Conservation (phyloP, 2,329 filamentous ascomycete species). For the Madurella mycetomatis region DNA sequence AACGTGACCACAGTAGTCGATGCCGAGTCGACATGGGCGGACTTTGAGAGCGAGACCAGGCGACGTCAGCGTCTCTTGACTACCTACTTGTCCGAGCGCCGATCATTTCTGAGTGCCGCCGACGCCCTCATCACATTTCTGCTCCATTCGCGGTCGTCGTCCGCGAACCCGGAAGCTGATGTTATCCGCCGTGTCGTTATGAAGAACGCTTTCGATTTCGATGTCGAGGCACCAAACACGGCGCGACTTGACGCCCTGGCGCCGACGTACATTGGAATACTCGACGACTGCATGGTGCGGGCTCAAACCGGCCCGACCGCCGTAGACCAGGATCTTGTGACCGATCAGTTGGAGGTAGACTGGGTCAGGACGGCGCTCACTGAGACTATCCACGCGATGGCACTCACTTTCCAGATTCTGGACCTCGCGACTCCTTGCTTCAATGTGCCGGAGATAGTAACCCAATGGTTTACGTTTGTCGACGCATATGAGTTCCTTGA, state of each 20-base stretch:
- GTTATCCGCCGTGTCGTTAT: conserved; percentile 21
- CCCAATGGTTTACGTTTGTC: conserved; percentile 73
- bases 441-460: conserved; percentile 53
- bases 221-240: conserved; percentile 14
- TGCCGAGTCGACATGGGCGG: conserved; percentile 50
- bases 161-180: conserved; percentile 17
- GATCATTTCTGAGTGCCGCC: conserved; percentile 60
- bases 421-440: conserved; percentile 54
- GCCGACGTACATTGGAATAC: conserved; percentile 44
- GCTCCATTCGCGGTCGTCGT: conserved; percentile 36
- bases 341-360: conserved; percentile 51
- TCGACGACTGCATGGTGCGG: conserved; percentile 46
- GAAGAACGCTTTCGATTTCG: conserved; percentile 23
- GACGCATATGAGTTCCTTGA: conserved; percentile 65
- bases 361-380: conserved; percentile 62
- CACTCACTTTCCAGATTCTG: conserved; percentile 67
- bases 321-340: conserved; percentile 34
- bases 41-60: conserved; percentile 59
- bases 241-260: conserved; percentile 41
- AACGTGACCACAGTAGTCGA: conserved; percentile 44
- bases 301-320: conserved; percentile 46
- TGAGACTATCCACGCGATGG: conserved; percentile 69
- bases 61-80: conserved; percentile 65
- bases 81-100: conserved; percentile 67
- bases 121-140: conserved; percentile 52